A percentile compares a stretch with the other conserved stretches of the same genome.
phyloP scores from a whole-genome alignment of 805 yeast genomes.

The Starmerella potacharoeniae region DNA sequence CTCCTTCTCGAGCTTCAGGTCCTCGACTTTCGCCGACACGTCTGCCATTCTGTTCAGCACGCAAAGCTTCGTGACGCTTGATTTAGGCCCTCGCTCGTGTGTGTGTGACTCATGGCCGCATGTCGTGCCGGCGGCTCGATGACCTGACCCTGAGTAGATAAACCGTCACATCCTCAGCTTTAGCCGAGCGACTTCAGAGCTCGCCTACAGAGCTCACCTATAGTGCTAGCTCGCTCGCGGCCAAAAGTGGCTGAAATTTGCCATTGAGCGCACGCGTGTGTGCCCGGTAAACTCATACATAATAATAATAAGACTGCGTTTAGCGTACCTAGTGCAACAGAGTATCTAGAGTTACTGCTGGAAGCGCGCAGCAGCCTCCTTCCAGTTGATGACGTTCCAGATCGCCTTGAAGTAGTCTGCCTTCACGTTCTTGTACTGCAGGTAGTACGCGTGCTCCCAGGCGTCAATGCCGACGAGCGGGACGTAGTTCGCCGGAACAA shows the following conservation, averaged over 20 bases:
- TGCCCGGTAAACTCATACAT: too few species aligned
- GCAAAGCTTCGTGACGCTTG: too few species aligned
- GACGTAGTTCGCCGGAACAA: slow-evolving; percentile 54
- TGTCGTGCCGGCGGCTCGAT: too few species aligned
- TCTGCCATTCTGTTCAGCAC: slow-evolving; percentile 13
- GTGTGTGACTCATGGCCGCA: neutral
- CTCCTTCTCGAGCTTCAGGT: slow-evolving; percentile 10
- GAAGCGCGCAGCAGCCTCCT: slow-evolving; percentile 65
- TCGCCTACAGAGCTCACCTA: too few species aligned
- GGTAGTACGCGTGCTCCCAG: slow-evolving; percentile 94
- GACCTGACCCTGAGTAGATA: too few species aligned
- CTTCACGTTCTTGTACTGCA: slow-evolving; percentile 86
- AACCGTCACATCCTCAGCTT: too few species aligned
- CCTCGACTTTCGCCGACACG: slow-evolving; percentile 19
- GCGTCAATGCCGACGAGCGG: slow-evolving; percentile 87
- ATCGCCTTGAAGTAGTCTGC: slow-evolving; percentile 85
- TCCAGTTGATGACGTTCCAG: slow-evolving; percentile 92
- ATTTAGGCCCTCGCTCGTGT: too few species aligned
- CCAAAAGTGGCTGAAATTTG: too few species aligned
- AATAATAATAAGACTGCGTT: too few species aligned
- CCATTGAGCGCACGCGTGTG: too few species aligned
- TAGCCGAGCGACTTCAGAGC: too few species aligned
- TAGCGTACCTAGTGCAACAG: neutral
- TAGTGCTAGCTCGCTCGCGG: too few species aligned
- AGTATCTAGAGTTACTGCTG: neutral